Evolutionary conservation across 192 early-diverging fungal species (phyloP).

Genomic region (Coemansia sp.): DNA sequence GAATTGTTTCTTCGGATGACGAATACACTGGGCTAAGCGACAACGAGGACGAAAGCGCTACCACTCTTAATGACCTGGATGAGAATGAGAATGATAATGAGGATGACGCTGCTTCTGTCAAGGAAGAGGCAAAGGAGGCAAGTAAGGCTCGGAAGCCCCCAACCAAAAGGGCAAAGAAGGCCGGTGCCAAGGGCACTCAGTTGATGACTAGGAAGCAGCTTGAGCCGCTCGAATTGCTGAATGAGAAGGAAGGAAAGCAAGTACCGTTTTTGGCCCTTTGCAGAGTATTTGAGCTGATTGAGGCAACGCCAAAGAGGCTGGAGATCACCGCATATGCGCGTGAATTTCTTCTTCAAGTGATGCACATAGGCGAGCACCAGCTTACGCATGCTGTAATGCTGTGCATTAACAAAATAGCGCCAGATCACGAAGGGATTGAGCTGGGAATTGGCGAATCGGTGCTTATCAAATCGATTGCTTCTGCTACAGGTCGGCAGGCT

Average conservation of each 20-base stretch:
- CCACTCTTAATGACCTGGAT: not conserved
- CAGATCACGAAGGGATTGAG: conserved; percentile 95
- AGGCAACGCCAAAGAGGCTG: conserved; percentile 80
- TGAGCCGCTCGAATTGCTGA: conserved; percentile 23
- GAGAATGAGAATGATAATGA: not conserved
- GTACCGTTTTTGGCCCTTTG: conserved; percentile 84
- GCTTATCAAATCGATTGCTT: conserved; percentile 90
- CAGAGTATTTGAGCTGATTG: conserved; percentile 86
- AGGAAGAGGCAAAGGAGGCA: not conserved
- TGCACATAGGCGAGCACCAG: conserved; percentile 35
- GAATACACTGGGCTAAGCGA: conserved; percentile 5
- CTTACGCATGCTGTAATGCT: conserved; percentile 76
- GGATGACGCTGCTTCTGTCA: not conserved
- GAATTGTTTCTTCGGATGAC: conserved; percentile 17
- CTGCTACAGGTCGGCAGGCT: conserved; percentile 78
- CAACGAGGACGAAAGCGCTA: not conserved
- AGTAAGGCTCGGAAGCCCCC: conserved; percentile 7
- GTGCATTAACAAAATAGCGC: conserved; percentile 89
- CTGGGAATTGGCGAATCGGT: conserved; percentile 94
- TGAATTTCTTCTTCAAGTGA: conserved; percentile 43
- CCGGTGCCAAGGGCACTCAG: conserved; percentile 4
- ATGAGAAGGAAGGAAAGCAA: conserved; percentile 39
- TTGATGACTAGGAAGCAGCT: conserved; percentile 7
- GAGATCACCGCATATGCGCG: conserved; percentile 43
- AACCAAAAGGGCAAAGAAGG: conserved; percentile 26